Percentiles rank a stretch among this genome's conserved stretches.
These are phyloP conservation scores for Rhodotorula sp. DNA, from an alignment of 1,284 basidiomycete species.

Conservation along the genomic window DNA sequence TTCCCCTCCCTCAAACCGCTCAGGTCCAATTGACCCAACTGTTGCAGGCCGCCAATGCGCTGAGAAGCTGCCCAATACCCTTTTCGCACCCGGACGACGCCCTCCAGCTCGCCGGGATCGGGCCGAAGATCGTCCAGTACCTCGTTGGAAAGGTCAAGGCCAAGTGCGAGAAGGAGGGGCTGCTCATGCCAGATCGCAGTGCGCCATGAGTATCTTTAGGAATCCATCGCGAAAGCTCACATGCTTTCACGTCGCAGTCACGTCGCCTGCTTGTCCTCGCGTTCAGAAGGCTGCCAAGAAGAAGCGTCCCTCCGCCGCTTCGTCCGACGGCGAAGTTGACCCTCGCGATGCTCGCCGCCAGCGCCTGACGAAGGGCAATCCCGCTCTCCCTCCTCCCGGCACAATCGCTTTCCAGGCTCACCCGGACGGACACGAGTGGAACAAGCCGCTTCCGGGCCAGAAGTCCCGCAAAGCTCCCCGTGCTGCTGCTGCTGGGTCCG, in stretches of 20 bases:
- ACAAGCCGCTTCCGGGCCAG: not conserved
- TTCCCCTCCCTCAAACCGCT: not conserved
- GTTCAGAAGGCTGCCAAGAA: slow-evolving; percentile 5
- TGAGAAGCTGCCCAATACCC: slow-evolving; percentile 21
- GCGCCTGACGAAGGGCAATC: not conserved
- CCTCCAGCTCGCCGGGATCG: slow-evolving; percentile 21
- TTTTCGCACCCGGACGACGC: slow-evolving; percentile 28
- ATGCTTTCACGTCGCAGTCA: not conserved
- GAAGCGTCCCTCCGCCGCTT: not conserved
- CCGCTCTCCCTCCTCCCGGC: not conserved
- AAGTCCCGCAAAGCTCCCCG: too few relatives aligned
- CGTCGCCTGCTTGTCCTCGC: not conserved
- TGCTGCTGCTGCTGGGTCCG: too few relatives aligned
- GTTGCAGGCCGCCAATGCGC: slow-evolving; percentile 23
- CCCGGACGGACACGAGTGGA: slow-evolving; percentile 21
- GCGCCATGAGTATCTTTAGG: not conserved
- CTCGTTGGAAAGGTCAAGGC: slow-evolving; percentile 8
- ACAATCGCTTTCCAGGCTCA: slow-evolving; percentile 11
- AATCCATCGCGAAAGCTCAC: not conserved
- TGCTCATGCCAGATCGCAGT: slow-evolving; percentile 27
- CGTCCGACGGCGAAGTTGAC: not conserved
- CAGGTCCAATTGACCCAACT: too few relatives aligned
- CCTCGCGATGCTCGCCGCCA: slow-evolving; percentile 6
- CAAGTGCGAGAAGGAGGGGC: slow-evolving; percentile 10
- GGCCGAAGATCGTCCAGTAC: slow-evolving; percentile 11